Percentiles rank a stretch among this genome's conserved stretches.
Evolutionary conservation across 768 basidiomycete species (phyloP).

Genomic region (Leucosporidium yakuticum): DNA sequence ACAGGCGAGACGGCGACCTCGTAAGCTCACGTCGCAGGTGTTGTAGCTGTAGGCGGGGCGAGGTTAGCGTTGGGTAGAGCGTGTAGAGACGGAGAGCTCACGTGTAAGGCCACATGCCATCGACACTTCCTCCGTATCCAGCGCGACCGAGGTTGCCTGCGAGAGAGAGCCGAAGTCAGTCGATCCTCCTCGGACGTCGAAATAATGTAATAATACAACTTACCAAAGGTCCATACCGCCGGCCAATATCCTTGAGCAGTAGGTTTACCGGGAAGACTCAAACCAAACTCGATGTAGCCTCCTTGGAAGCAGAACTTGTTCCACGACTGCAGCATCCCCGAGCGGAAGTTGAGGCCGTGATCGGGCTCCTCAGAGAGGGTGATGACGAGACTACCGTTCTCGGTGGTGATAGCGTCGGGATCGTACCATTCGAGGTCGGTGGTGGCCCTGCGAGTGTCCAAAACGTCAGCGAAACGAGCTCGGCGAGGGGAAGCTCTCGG

Average conservation of each 20-base stretch:
- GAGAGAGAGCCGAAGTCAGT: too few species aligned
- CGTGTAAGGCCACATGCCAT: conserved; percentile 58
- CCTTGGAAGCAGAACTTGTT: conserved; percentile 40
- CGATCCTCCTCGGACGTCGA: conserved; percentile 13
- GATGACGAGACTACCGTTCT: conserved; percentile 41
- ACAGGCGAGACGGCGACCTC: not conserved
- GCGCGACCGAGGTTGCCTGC: conserved; percentile 74
- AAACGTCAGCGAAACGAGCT: conserved; percentile 22
- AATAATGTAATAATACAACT: conserved; percentile 39
- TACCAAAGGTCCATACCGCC: conserved; percentile 16
- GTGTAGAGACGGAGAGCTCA: conserved; percentile 2
- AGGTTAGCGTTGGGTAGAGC: not conserved
- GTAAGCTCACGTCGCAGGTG: conserved; percentile 65
- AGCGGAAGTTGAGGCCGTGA: conserved; percentile 30
- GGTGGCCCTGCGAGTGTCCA: conserved; percentile 37
- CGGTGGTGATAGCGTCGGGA: conserved; percentile 44
- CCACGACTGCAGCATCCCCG: conserved; percentile 55
- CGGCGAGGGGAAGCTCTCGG: not conserved
- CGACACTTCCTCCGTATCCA: conserved; percentile 85
- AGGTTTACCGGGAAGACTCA: conserved; percentile 18
- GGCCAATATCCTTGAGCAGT: conserved; percentile 30
- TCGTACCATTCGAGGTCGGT: conserved; percentile 45
- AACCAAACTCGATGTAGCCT: conserved; percentile 35
- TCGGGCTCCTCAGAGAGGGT: conserved; percentile 20
- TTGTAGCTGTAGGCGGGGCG: too few species aligned